A percentile compares a stretch with the other conserved stretches of the same genome.
Conservation (phyloP, 78 protist genomes). For the Dictyostelium capitatum region DNA sequence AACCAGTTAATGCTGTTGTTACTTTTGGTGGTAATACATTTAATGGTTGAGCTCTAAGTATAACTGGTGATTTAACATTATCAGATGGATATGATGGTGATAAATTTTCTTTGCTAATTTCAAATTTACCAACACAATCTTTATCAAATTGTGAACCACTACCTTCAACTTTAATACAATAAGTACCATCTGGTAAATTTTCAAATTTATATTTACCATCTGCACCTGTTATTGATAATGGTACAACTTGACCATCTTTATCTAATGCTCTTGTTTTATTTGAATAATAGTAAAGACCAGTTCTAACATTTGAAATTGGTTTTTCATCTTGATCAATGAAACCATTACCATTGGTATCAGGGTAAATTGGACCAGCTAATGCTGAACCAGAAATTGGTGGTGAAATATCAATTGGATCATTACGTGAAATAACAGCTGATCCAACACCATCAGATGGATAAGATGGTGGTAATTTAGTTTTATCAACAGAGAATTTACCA, state of each 20-base stretch:
- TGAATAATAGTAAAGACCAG: not conserved
- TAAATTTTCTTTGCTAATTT: not conserved
- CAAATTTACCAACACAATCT: slow-evolving; percentile 26
- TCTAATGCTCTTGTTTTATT: slow-evolving; percentile 19
- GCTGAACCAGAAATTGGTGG: slow-evolving; percentile 14
- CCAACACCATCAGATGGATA: not conserved
- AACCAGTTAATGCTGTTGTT: not conserved
- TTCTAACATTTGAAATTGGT: not conserved
- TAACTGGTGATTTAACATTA: not conserved
- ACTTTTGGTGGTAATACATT: not conserved
- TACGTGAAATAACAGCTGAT: not conserved
- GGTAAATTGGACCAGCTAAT: not conserved
- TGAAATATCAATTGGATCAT: not conserved
- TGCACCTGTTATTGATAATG: not conserved
- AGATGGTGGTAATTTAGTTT: not conserved
- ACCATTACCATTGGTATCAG: not conserved
- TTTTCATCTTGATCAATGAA: not conserved
- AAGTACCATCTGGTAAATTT: not conserved
- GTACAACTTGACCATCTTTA: not conserved
- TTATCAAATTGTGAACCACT: not conserved
- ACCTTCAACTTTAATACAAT: slow-evolving; percentile 2
- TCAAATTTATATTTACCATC: slow-evolving; percentile 22
- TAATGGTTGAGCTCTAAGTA: not conserved
- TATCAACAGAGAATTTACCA: not conserved
- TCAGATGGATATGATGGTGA: not conserved